Evolutionary conservation across 2,329 filamentous ascomycete species (phyloP).

Genomic region (Arthrocladium fulminans): DNA sequence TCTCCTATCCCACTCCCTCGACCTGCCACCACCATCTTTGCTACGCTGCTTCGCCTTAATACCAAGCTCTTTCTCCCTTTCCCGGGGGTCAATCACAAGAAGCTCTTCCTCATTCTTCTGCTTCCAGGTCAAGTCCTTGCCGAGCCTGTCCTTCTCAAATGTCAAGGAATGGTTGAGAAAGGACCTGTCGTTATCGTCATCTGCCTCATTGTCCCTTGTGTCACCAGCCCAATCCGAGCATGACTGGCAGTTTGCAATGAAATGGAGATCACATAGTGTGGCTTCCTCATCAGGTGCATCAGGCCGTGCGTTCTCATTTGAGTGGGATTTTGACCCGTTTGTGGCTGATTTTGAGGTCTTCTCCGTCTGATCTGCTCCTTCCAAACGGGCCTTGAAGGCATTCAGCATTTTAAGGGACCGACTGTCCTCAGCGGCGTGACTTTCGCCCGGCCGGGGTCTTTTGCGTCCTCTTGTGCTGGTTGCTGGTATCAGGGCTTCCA

Average conservation of each 20-base stretch:
- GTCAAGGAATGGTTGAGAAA: constrained; percentile 83
- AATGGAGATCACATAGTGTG: constrained; percentile 81
- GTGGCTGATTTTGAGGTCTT: constrained; percentile 14
- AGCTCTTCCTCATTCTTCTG: constrained; percentile 85
- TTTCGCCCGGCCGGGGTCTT: constrained; percentile 32
- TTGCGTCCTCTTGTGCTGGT: constrained; percentile 40
- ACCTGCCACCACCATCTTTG: constrained; percentile 23
- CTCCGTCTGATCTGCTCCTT: constrained; percentile 31
- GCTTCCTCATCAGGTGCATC: constrained; percentile 52
- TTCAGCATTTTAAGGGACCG: constrained; percentile 63
- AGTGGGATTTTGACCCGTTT: constrained; percentile 6
- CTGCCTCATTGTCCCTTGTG: constrained; percentile 48
- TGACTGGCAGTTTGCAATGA: constrained; percentile 89
- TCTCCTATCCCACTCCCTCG: constrained; percentile 22
- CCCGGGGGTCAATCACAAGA: constrained; percentile 84
- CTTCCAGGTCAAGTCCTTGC: constrained; percentile 84
- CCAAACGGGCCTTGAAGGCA: constrained; percentile 71
- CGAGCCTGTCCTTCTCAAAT: constrained; percentile 81
- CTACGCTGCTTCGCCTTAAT: constrained; percentile 44
- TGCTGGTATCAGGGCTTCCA: constrained; percentile 41
- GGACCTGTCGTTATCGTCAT: constrained; percentile 44
- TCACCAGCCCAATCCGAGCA: constrained; percentile 59
- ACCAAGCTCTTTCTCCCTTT: constrained; percentile 64
- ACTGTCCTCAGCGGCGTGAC: constrained; percentile 43
- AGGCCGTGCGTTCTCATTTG: constrained; percentile 9